Base-by-base conservation (phyloP, 768 basidiomycete species). In the Cystofilobasidium macerans region DNA sequence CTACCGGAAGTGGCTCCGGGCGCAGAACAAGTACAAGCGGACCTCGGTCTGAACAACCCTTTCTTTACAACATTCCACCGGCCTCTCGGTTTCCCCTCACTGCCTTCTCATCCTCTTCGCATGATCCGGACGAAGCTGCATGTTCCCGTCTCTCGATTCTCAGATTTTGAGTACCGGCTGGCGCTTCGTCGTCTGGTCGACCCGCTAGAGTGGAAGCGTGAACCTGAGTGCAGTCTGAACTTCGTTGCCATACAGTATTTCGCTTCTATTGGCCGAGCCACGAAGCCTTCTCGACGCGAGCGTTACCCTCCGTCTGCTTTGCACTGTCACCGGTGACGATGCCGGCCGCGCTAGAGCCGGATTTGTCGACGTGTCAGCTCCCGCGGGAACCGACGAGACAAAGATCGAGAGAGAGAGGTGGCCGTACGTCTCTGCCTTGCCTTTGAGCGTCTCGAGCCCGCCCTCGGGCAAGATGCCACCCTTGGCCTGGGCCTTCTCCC, bases 271-370 rank as follows among this genome's bases (percentile, higher is more conserved):
- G 35, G 20, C 58, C 38, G 26, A 59, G 40, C n/a, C 35, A 26
- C n/a, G 9, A 11, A 14, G 74, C 74, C 64, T 74, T 74, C 65
- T 76, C 74, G 8, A 73, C 74, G 33, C 68, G 67, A 1, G 69
- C 0, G 54, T 77, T 77, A 35, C 73, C 75, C 57, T 71, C 68
- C 51, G 65, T 71, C 69, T 77, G 76, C 68, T 68, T 69, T 62
- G 70, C 70, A 58, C 68, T 51, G 71, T 77, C 74, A 2, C 73
- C 74, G 14, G 71, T 76, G 3, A 73, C 71, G 69, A 62, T 62
- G 9, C 61, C 61, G 26, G 32, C 20, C 22, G 48, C 61, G 51
- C 51, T 54, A 22, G 28, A 28, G 8, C 9, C 35, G n/a, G 20
- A 8, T 6, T 9, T 6, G 45, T 47, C 18, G 45, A 47, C 12